Base-by-base conservation (phyloP, 148 eudicot species). In the Beta vulgaris region DNA sequence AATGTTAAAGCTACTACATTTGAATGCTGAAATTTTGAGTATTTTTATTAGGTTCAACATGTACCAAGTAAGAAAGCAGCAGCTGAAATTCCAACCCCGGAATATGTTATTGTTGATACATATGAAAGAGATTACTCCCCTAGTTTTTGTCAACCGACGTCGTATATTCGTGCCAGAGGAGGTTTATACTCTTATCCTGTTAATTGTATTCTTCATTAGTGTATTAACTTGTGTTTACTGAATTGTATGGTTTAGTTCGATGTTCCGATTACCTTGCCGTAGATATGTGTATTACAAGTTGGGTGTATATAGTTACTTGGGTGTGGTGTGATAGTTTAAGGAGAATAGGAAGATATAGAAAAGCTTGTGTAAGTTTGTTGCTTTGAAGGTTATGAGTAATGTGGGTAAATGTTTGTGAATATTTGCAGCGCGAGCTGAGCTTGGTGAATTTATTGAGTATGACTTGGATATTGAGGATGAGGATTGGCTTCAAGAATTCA, bases 391-490 rank as follows among this genome's bases (percentile, higher is more conserved):
- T 36, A 21, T 7, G 31, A 67, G 19, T 13, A 23, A 42, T 67
- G 35, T 67, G 25, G 53, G 3, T 26, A 6, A 42, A 13, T 67
- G 44, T 67, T 67, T 67, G 51, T 67, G 77, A 46, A 76, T 77
- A 2, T 73, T 63, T 86, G 76, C 85, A 94, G 98, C 91, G 62
- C 90, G 97, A 69, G 85, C 97, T 68, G 98, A 94, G 86, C 83
- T 94, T 79, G 97, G 98, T 80, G 98, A 94, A 40, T 92, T 94
- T 76, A 83, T 94, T 67, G 98, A 94, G 84, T 94, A 94, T 87
- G 98, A 94, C 82, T 85, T 94, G 69, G 98, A 94, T 80, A 85
- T 89, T 60, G 97, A 94, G 82, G 98, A 94, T 76, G 98, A 94
- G 80, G 97, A 92, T 76, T 94, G 97, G 98, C 91, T 94, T 73